Base-by-base conservation (phyloP, 495 filamentous ascomycete genomes). In the Cudoniella acicularis region DNA sequence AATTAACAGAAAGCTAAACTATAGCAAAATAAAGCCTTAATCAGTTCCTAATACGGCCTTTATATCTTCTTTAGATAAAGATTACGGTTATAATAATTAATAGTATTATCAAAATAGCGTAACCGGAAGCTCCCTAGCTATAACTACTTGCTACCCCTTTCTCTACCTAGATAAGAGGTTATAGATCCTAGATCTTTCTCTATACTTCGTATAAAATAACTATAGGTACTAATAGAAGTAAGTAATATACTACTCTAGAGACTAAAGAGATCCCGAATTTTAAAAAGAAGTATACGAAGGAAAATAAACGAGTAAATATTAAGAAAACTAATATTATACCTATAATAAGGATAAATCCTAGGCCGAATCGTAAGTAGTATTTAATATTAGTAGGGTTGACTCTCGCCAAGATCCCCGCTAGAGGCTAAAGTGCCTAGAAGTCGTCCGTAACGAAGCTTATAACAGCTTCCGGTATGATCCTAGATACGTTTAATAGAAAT, bases 401-500 rank as follows among this genome's bases (percentile, higher is more conserved):
- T 60, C 54, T 60, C n/a, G 23, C 45, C 26, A 55, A 40, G 49
- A 60, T 60, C 41, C 50, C 41, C 22, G 49, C 51, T 25, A 60
- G 26, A 49, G 57, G 41, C 43, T 60, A 26, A 60, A 60, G 50
- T 54, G 57, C 27, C 50, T 60, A 24, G 50, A 60, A 16, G 22
- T 60, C 43, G 24, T 60, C 42, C 13, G 24, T 26, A 26, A 60
- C 26, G n/a, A 60, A 60, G 3, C 51, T 60, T 49, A 17, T 25
- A 27, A 60, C 25, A 60, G 21, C 43, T 49, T 54, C 41, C 36
- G 25, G 57, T 60, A 60, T 55, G n/a, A 27, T 56, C 43, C 24
- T 45, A 40, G 57, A 60, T 47, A 60, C 49, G 36, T 60, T 60
- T 22, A 60, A 55, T 54, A 20, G 41, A 11, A 60, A 60, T 23